Evolutionary conservation across 306 rosid genomes (phyloP), one percentile per base, ranked within the genome.

Genomic region (Parietaria judaica): DNA sequence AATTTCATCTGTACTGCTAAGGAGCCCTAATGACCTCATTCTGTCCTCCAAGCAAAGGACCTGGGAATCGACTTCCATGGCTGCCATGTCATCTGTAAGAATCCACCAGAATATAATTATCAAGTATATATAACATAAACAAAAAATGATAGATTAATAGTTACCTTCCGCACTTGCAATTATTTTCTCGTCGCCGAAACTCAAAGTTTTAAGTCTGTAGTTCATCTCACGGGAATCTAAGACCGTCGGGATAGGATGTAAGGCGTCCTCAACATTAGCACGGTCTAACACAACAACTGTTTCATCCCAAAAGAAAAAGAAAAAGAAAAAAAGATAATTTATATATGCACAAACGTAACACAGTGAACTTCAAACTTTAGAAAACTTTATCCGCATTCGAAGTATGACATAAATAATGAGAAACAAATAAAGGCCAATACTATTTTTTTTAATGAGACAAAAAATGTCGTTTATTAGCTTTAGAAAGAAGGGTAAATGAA

Each of bases 241-340:
- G 68, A 86, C 68, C 81, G 79, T 88, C 34, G 95, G 94, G 71
- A 86, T 79, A 7, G 96, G 95, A 70, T 76, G 87, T 69, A 84
- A 71, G 35, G 99, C 99, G 67, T 88, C 99, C 79, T 86, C 94
- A 11, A 89, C 94, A 82, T 88, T 88, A 58, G 99, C 86, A 70
- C 95, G 84, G 71, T 88, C 99, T 59, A 88, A 80, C 49, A 87
- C 90, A 64, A 80, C 74, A 66, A 86, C 94, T 88, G 95, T 4
- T 5, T 0, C 53, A 70, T 75, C 64, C 64, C 58, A 74, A 54
- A 66, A 76, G 53, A 65, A 52, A 64, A 15, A 60, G 7, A 74
- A 73, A 36, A 78, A 72, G 74, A 63, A 36, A 78, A 72, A 74
- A 63, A 1, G 31, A 23, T 23, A 23, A 23, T 1, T 23, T 23